These are phyloP conservation scores for Microbotryum silenes-acaulis DNA, from an alignment of 1,284 basidiomycete species.

Conservation along the genomic window DNA sequence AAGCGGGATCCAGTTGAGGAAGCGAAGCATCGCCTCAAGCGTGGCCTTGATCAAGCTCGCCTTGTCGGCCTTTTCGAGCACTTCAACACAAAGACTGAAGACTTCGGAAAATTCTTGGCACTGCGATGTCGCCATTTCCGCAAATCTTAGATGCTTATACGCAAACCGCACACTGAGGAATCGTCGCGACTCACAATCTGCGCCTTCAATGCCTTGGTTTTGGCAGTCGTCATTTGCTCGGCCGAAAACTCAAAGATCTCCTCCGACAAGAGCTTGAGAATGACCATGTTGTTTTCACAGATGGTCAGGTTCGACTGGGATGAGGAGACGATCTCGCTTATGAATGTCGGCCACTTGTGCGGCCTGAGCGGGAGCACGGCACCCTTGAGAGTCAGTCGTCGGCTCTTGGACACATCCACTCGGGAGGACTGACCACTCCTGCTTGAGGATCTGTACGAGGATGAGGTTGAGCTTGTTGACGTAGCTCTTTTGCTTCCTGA, in stretches of 20 bases:
- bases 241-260: constrained; percentile 99
- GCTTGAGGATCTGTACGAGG: constrained; percentile 94
- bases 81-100: constrained; percentile 90
- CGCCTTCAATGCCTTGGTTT: constrained; percentile 95
- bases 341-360: constrained; percentile 97
- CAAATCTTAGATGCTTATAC: neutral
- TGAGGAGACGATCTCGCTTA: constrained; percentile 93
- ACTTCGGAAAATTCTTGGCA: constrained; percentile 94
- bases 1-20: constrained; percentile 98
- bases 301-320: constrained; percentile 92
- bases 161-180: neutral
- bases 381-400: neutral
- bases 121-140: constrained; percentile 35
- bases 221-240: constrained; percentile 97
- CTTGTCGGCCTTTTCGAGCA: constrained; percentile 96
- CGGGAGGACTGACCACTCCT: constrained; percentile 64
- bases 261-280: constrained; percentile 92
- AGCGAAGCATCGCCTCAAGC: constrained; percentile 87
- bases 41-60: constrained; percentile 91
- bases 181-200: constrained; percentile 53
- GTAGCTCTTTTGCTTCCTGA: constrained; percentile 91
- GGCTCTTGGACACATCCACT: neutral
- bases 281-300: constrained; percentile 99
- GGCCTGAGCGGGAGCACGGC: constrained; percentile 45
- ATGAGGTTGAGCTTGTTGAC: constrained; percentile 96